Percentiles rank a stretch among this genome's conserved stretches.
Evolutionary conservation across 2,329 filamentous ascomycete genomes (phyloP).

Genomic region (Tolypocladium amazonense): DNA sequence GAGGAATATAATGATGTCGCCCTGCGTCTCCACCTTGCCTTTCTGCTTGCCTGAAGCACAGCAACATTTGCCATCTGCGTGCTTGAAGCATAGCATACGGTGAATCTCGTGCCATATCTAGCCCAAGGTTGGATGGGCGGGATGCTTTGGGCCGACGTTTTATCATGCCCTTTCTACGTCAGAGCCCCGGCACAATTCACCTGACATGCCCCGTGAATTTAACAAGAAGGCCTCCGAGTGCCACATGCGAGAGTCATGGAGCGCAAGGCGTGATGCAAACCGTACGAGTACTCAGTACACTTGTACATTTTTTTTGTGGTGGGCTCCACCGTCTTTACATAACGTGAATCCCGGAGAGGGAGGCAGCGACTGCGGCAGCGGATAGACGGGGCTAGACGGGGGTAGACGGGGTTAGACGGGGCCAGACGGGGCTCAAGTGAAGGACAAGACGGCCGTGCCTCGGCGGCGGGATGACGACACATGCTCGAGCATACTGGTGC

Average conservation of each 20-base stretch:
- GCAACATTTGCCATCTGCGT: background rate
- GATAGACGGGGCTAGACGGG: background rate
- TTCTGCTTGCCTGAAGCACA: background rate
- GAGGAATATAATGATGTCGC: background rate
- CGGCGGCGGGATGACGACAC: background rate
- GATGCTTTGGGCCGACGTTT: background rate
- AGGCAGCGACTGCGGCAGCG: background rate
- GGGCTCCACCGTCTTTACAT: slow-evolving; percentile 1
- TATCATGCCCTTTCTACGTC: too few species aligned
- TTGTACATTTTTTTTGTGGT: background rate
- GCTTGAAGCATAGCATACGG: background rate
- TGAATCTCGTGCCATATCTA: background rate
- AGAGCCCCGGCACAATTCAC: background rate
- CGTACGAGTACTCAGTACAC: too few species aligned
- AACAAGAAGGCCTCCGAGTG: background rate
- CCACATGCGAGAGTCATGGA: background rate
- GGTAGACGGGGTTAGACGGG: background rate
- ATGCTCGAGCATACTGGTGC: background rate
- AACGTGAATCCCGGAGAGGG: background rate
- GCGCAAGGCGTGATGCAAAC: background rate
- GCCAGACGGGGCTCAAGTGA: background rate
- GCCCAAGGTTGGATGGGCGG: background rate
- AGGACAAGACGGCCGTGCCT: background rate
- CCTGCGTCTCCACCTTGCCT: background rate
- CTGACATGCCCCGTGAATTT: background rate